Base-by-base conservation (phyloP, 2,329 filamentous ascomycete genomes). In the Juglanconis oblonga region DNA sequence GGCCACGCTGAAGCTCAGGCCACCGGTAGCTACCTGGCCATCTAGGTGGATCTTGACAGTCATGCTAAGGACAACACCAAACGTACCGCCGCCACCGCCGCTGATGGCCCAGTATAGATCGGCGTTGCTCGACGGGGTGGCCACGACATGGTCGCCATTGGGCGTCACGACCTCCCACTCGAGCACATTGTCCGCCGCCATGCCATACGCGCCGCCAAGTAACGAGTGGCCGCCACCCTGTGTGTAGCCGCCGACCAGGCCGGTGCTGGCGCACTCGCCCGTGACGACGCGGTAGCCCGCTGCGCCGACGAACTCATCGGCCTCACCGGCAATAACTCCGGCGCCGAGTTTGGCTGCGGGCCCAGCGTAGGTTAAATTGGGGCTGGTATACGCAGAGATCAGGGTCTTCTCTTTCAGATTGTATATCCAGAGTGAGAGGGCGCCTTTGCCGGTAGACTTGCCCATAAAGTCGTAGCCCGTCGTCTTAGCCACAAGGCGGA, bases 51-150 rank as follows among this genome's bases (percentile, higher is more conserved):
- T 73, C 65, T 79, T 81, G 33, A 75, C 70, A 1, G 80, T 84
- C 67, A 84, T 73, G 5, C 77, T 80, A 13, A 76, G 68, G 4
- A 85, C 79, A 1, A 85, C 73, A 1, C 75, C 83, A 63, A 79
- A 86, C 3, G 75, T 83, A 3, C 81, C 81, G 14, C 74, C 77
- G 3, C 82, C 81, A 5, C 82, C 81, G 7, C 81, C 81, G 51
- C 72, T 72, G 4, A 84, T 67, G 2, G 82, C 83, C 82, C 82
- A 87, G 69, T 81, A 85, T 1, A 86, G 72, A 57, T 86, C 82
- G 0, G 71, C 54, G 57, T 84, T 77, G 24, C 78, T 52, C 0
- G 70, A 67, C 0, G 70, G 74, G 3, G 72, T 76, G 2, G 80
- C 81, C 1, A 70, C 73, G 0, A 82, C 57, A 14, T 75, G 64